Base-by-base conservation (phyloP, 805 yeast species). In the Kuraishia piskuri region DNA sequence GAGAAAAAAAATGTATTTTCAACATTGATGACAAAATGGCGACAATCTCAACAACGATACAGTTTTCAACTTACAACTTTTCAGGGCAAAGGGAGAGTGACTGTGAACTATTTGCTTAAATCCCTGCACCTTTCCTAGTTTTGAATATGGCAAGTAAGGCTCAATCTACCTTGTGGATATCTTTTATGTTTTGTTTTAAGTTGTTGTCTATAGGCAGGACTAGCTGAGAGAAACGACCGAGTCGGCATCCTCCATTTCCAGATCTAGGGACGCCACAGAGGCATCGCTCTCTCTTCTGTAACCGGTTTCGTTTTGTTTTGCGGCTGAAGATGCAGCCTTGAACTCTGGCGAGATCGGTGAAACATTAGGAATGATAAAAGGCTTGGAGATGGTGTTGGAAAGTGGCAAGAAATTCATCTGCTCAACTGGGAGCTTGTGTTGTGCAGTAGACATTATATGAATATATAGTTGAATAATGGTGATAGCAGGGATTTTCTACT, bases 291-390 rank as follows among this genome's bases (percentile, higher is more conserved):
- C 40, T 48, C 50, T 48, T 48, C 50, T 48, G 17, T 31, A 31
- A 10, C 40, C 40, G 14, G 40, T 59, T 45, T 61, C 56, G 48
- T 62, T 57, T 10, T 55, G 55, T 50, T 60, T 57, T 3, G 47
- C 22, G 19, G 47, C 47, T 3, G 47, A 20, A 8, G 22, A 5
- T 9, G 45, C 37, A 22, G 62, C 55, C 12, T 53, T 37, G 53
- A 63, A 62, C 31, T 63, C 62, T 10, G 67, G 66, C 6, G 81
- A 74, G 8, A 74, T 75, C 37, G 88, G 89, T 1, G 88, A 82
- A 49, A 83, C 75, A 56, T 78, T 68, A 61, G 84, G 83, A 61
- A 84, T 83, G 53, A 84, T 76, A 61, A 83, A 84, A 59, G 90
- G 89, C 66, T 78, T 73, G 54, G 79, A 74, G 51, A 76, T 68